Percentiles rank a stretch among this genome's conserved stretches.
Evolutionary conservation across 768 basidiomycete species (phyloP).

Genomic region (Sarcodon aspratus): DNA sequence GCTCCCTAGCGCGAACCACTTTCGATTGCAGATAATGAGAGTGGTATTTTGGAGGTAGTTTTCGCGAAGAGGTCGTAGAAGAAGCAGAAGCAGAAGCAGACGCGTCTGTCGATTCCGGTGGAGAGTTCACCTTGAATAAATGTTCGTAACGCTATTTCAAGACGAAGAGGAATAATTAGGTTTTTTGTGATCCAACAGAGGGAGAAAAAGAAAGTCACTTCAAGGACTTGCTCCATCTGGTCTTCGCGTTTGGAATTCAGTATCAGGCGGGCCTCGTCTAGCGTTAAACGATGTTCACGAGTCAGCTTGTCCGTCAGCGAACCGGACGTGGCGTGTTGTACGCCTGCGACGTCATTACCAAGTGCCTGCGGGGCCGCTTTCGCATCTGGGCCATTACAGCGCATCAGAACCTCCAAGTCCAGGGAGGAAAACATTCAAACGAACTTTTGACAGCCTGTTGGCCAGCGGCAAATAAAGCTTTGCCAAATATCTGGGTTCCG

Average conservation of each 20-base stretch:
- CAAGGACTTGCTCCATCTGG: conserved; percentile 51
- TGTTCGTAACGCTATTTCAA: conserved; percentile 81
- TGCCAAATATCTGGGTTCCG: conserved; percentile 77
- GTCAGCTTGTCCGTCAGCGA: conserved; percentile 75
- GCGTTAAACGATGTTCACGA: conserved; percentile 80
- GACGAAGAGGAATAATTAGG: conserved; percentile 8
- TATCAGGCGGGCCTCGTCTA: conserved; percentile 92
- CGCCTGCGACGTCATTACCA: conserved; percentile 61
- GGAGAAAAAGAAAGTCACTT: conserved; percentile 31
- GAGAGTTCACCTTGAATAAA: conserved; percentile 83
- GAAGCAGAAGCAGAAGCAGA: conserved; percentile 29
- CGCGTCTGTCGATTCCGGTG: conserved; percentile 35
- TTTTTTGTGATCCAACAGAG: neutral
- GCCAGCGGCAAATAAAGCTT: conserved; percentile 84
- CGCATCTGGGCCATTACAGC: conserved; percentile 45
- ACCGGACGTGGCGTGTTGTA: conserved; percentile 63
- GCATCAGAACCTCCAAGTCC: neutral
- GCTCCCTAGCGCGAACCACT: conserved; percentile 87
- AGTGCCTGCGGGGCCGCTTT: conserved; percentile 66
- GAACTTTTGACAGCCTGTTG: conserved; percentile 88
- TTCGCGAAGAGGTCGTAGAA: conserved; percentile 28
- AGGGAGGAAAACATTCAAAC: conserved; percentile 13
- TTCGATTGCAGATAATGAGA: conserved; percentile 96
- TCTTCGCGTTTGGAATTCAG: conserved; percentile 78
- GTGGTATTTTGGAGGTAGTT: conserved; percentile 24